These are phyloP conservation scores for Boletus rubroflammeus DNA, from an alignment of 768 basidiomycete genomes.

Conservation along the genomic window DNA sequence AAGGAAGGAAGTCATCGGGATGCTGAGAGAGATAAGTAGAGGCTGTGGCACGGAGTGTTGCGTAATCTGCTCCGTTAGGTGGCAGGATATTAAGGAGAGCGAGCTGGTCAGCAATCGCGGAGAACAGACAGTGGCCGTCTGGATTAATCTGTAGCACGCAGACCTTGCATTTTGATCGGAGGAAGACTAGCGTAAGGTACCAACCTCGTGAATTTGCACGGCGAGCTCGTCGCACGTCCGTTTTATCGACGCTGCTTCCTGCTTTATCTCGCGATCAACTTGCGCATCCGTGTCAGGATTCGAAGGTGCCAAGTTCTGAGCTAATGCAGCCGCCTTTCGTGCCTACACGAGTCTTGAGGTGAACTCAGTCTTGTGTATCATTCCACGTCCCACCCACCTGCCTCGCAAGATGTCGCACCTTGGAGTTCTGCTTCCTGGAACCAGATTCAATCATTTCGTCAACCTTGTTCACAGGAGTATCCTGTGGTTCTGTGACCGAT, in stretches of 20 bases:
- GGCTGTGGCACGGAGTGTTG: constrained; percentile 61
- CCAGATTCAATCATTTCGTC: constrained; percentile 14
- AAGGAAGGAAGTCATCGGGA: constrained; percentile 89
- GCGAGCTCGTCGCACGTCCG: constrained; percentile 62
- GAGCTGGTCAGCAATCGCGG: constrained; percentile 91
- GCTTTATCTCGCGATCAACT: constrained; percentile 59
- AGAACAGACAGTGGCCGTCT: constrained; percentile 95
- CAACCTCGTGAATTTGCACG: constrained; percentile 64
- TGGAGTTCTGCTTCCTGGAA: constrained; percentile 52
- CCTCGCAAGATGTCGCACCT: constrained; percentile 63
- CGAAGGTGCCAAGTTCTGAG: constrained; percentile 46
- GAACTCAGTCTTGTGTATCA: neutral
- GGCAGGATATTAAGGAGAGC: constrained; percentile 65
- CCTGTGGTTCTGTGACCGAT: constrained; percentile 43
- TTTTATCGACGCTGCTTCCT: constrained; percentile 64
- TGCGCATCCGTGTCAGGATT: constrained; percentile 60
- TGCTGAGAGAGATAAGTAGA: constrained; percentile 79
- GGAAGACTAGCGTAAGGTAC: constrained; percentile 9
- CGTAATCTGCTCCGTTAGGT: constrained; percentile 54
- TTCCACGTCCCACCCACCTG: constrained; percentile 47
- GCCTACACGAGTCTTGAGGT: constrained; percentile 42
- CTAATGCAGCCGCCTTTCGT: constrained; percentile 64
- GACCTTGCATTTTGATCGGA: constrained; percentile 1
- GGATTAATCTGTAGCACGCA: constrained; percentile 70
- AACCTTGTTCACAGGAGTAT: constrained; percentile 30